Evolutionary conservation across 2,329 filamentous ascomycete species (phyloP), one percentile per base, ranked within the genome.

Genomic region (Pseudogymnoascus sp.): DNA sequence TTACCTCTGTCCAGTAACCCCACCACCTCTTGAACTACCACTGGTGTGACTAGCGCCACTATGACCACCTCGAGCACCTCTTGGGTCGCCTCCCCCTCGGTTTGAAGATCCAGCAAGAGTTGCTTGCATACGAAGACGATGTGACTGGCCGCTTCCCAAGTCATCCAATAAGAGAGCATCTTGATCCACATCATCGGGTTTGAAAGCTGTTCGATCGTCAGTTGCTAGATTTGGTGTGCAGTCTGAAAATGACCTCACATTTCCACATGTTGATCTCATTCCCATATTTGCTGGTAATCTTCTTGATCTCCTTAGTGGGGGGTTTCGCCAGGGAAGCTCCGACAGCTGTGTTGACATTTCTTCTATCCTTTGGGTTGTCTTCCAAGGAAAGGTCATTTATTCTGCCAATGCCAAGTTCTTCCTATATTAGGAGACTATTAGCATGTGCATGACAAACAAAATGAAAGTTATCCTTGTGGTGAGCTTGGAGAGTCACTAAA

Each of bases 391-490:
- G 59, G 4, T 63, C 63, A 52, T 72, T 68, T 45, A 64, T 67
- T 16, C 71, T 63, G 18, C 60, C 63, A 49, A 69, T 62, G 4
- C 71, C 71, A 35, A 72, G 67, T 61, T 73, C 71, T 60, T 71
- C 71, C 69, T 64, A 45, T 68, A 55, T 49, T 33, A 1, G 3
- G 4, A n/a, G 35, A 55, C 59, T n/a, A 60, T 31, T 31, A 41
- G 55, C 11, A 58, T 45, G 16, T 62, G 58, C 14, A 45, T 25
- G 11, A 33, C 9, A 12, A 7, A 33, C 9, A 33, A 6, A 33
- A 33, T 33, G 5, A 5, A 28, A 1, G 25, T 28, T 33, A 33
- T 33, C 5, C 11, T 1, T 1, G 5, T 11, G 9, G 28, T 23
- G 14, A 33, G 25, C 35, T 31, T 28, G n/a, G 16, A 40, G 18